phyloP scores from a whole-genome alignment of 2,329 filamentous ascomycete species.

The Pseudogymnoascus sp. region DNA sequence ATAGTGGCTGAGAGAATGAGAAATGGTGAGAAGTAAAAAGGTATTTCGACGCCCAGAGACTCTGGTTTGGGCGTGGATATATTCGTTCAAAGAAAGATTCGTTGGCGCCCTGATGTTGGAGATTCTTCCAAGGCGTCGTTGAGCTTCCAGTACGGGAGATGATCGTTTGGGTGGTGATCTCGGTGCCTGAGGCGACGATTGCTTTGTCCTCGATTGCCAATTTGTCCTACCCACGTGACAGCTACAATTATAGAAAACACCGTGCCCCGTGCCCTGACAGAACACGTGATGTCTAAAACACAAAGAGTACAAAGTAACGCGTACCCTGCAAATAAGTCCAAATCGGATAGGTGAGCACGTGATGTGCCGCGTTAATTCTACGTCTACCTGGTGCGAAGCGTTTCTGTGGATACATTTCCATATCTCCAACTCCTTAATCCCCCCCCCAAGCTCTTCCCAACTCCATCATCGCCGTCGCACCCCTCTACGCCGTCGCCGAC shows the following conservation, averaged over 20 bases:
- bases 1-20: slow-evolving; percentile 4
- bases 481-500: background rate
- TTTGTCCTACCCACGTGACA: background rate
- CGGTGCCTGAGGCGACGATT: background rate
- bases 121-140: slow-evolving; percentile 1
- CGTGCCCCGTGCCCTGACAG: background rate
- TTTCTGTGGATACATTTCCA: slow-evolving; percentile 9
- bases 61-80: background rate
- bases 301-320: background rate
- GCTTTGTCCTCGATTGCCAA: background rate
- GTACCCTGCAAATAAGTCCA: background rate
- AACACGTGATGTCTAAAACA: background rate
- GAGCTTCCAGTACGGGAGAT: slow-evolving; percentile 8
- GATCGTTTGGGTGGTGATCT: slow-evolving; percentile 1
- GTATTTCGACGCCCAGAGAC: background rate
- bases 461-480: slow-evolving; percentile 6
- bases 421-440: slow-evolving; percentile 5
- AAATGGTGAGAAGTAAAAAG: background rate
- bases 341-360: background rate
- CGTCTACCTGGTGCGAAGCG: slow-evolving; percentile 8
- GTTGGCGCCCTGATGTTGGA: background rate
- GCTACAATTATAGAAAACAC: background rate
- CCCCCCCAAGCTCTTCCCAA: background rate
- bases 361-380: slow-evolving; percentile 4
- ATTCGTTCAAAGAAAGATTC: background rate